Conservation (phyloP, 148 eudicot species). For the Arbutus unedo region DNA sequence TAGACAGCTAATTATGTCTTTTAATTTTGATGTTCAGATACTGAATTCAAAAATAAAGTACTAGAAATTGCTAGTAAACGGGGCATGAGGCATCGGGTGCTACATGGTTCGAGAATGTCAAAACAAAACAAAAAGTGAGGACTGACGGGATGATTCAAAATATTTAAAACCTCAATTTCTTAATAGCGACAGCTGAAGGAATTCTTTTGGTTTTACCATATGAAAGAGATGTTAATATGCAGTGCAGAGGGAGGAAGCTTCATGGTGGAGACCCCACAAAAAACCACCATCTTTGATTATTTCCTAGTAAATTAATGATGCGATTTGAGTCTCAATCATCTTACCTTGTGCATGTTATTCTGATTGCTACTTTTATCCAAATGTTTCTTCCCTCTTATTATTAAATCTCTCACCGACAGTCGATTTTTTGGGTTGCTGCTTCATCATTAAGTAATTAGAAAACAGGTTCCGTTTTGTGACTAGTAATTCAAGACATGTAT, state of each 20-base stretch:
- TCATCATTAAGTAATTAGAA: not conserved
- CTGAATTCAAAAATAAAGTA: no score
- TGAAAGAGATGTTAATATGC: not conserved
- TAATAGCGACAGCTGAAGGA: no score
- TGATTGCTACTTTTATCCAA: not conserved
- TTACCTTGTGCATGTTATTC: not conserved
- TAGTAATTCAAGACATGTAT: no score
- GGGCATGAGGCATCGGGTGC: no score
- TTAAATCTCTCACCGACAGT: not conserved
- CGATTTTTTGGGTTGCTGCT: not conserved
- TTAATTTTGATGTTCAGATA: no score
- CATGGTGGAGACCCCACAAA: not conserved
- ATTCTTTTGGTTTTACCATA: not conserved
- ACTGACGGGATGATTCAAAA: no score
- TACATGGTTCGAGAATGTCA: no score
- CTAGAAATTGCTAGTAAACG: no score
- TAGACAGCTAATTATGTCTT: no score
- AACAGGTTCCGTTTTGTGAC: no score
- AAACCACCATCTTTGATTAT: not conserved
- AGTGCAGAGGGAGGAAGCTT: not conserved
- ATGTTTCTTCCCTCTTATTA: not conserved
- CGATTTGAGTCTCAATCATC: not conserved
- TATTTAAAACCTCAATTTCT: no score
- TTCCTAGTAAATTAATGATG: not conserved
- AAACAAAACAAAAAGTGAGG: no score